Base-by-base conservation (phyloP, 106 monocot genomes). In the Xerophyta viscosa region DNA sequence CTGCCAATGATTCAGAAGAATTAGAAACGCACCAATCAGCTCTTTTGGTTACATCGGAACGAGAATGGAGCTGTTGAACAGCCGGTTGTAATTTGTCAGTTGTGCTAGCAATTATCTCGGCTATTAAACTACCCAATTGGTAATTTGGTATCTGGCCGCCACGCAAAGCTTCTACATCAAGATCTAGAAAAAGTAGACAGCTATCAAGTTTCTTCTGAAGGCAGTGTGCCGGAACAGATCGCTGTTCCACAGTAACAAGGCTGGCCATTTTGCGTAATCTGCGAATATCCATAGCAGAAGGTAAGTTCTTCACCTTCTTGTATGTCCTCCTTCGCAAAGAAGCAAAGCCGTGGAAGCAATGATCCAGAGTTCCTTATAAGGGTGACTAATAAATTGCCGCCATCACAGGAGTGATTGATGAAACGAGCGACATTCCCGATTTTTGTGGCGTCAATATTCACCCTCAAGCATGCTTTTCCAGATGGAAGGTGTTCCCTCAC, bases 401-500 rank as follows among this genome's bases (percentile, higher is more conserved):
- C 96, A 61, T 81, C 85, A 33, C 89, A 96, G 1, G 84, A 88
- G 52, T 96, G 96, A 37, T 96, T 96, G 39, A 96, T 79, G 59
- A 96, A 96, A 6, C 96, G 81, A 27, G 85, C 85, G 1, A 69
- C 63, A 51, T 89, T 96, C 42, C 96, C 96, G 15, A 79, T 30
- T 48, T 54, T 72, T 10, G 89, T 96, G 8, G 96, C 89, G 54
- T 96, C 89, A 20, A 96, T 81, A 44, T 96, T 96, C 12, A 84
- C 60, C 47, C 96, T 78, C 23, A 96, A 42, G 50, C 96, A 89
- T 13, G 82, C 73, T 68, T 66, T 82, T 7, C 85, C 85, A 27
- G 96, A 89, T 13, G 89, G 96, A 24, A 96, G 89, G 50, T 96
- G 96, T 69, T 96, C 89, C 24, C 96, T 69, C 17, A 89, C 65